Conservation (phyloP, 805 yeast species). For the Hanseniaspora osmophila region DNA sequence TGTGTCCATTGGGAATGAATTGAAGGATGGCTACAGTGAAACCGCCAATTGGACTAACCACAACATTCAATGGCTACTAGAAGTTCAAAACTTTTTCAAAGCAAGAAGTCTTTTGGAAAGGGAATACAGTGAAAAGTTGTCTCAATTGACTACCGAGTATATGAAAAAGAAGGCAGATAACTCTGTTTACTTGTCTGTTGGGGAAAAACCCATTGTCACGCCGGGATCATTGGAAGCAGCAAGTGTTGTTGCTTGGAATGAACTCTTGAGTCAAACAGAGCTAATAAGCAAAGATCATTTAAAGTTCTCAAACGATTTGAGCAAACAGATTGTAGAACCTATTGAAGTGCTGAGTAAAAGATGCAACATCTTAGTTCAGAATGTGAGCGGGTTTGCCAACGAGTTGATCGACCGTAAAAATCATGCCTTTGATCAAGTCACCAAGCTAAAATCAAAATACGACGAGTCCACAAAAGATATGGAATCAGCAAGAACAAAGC, state of each 20-base stretch:
- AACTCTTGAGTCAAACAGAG: constrained; percentile 73
- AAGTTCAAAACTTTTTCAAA: constrained; percentile 68
- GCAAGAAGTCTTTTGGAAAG: constrained; percentile 73
- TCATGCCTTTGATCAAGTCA: constrained; percentile 19
- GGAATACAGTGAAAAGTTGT: constrained; percentile 63
- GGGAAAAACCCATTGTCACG: constrained; percentile 78
- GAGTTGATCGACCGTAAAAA: constrained; percentile 32
- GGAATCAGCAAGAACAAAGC: constrained; percentile 66
- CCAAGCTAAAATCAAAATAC: constrained; percentile 34
- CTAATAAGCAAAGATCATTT: constrained; percentile 53
- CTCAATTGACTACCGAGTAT: constrained; percentile 49
- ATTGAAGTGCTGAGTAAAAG: constrained; percentile 38
- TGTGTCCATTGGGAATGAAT: constrained; percentile 48
- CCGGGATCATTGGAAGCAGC: constrained; percentile 93
- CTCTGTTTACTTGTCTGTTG: constrained; percentile 63
- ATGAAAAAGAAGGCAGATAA: constrained; percentile 63
- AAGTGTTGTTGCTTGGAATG: constrained; percentile 79
- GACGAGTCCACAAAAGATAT: constrained; percentile 68
- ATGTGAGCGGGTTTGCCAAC: constrained; percentile 47
- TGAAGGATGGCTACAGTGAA: constrained; percentile 65
- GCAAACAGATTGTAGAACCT: constrained; percentile 46
- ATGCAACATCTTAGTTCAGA: constrained; percentile 38
- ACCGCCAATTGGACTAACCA: constrained; percentile 69
- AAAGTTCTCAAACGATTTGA: constrained; percentile 45
- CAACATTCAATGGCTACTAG: constrained; percentile 62